Evolutionary conservation across 805 yeast genomes (phyloP), one percentile per base, ranked within the genome.

Genomic region (Wickerhamomyces canadensis): DNA sequence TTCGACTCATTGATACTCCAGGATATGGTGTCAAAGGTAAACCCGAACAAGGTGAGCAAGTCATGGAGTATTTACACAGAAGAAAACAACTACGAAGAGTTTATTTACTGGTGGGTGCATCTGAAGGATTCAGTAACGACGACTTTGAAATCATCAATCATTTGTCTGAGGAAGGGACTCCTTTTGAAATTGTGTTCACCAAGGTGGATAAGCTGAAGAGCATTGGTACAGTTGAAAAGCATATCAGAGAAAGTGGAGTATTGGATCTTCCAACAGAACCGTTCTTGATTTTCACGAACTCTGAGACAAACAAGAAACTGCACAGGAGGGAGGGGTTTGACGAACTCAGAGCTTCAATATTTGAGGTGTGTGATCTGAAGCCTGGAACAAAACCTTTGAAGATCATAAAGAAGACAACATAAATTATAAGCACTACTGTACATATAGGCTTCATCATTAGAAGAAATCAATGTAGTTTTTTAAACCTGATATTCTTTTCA

Each of bases 21-120:
- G 98, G 98, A 0, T 89, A 89, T 56, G 98, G 98, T 3, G 70
- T 61, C 27, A 76, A 70, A 43, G 88, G 94, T 14, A 70, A 69
- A 13, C 53, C 51, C 8, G 61, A 66, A 46, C 96, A 89, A 54
- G 97, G 96, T 2, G 62, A 72, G 28, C 68, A 79, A 21, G 82
- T 83, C 1, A 52, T 77, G 49, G 74, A 77, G 25, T 88, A 86
- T 51, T 57, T 89, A 7, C 60, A 62, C 19, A 62, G 70, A 17
- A 62, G 93, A 34, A 57, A 64, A 37, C 72, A 68, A 23, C 61
- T 88, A 17, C 62, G 71, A 22, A 68, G 78, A 33, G 78, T 78
- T 2, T 85, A 73, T 45, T 51, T 88, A 10, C 59, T 88, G 14
- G 54, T 85, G 0, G 80, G 82, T 37, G 75, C 81, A 1, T 64